Base-by-base conservation (phyloP, 1,284 basidiomycete species). In the Ustilago shanxiensis region DNA sequence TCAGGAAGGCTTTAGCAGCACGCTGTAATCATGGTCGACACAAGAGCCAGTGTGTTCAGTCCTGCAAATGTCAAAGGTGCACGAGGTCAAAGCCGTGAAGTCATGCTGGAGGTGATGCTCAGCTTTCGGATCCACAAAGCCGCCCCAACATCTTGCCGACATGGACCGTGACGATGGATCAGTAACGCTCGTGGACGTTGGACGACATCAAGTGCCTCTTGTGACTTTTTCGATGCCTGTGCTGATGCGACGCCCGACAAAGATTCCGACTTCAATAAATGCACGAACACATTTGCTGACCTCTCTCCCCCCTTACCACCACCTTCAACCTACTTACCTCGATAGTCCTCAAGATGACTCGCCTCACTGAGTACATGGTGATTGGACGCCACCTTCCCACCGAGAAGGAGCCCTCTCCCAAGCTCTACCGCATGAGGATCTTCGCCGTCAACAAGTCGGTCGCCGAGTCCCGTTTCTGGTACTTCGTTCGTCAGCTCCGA, bases 391-490 rank as follows among this genome's bases (percentile, higher is more conserved):
- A 96, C 88, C 89, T 98, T 86, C 96, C 96, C 86, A 95, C 95
- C 68, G 94, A 95, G 89, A 88, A 90, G 80, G 94, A 98, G 83
- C 93, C 94, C 68, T 93, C 90, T 79, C 96, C 96, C 79, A 98
- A 98, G 90, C 93, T 95, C 87, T 98, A 94, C 91, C 93, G 97
- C 86, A 99, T 99, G 96, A 93, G 96, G 88, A 98, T 99, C 88
- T 99, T 99, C 87, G 96, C 97, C 79, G 93, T 94, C 83, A 99
- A 99, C 88, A 95, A 97, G 83, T 89, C 98, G 81, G 94, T 99
- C 84, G 97, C 97, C 86, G 98, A 99, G 90, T 97, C 94, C 71
- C 93, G 96, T 77, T 99, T 97, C 93, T 99, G 97, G 96, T 99
- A 98, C 90, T 99, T 97, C 91, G 90, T 99, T 80, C 95, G 96